These are phyloP conservation scores for Thermomucor indicae-seudaticae DNA, from an alignment of 371 early-diverging fungal species.

Conservation along the genomic window DNA sequence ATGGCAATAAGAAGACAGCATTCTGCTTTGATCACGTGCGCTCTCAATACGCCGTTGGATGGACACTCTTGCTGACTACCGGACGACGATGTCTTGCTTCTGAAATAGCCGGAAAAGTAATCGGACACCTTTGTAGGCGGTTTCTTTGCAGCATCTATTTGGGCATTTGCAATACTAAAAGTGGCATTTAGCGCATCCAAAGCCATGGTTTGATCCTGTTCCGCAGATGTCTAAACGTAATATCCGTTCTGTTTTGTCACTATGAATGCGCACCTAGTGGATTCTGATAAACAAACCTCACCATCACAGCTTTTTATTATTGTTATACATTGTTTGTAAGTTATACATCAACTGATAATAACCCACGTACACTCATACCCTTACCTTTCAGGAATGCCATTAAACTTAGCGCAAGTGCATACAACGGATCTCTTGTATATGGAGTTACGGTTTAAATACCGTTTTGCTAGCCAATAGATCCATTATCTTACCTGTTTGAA, in stretches of 20 bases:
- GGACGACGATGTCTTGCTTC: background rate
- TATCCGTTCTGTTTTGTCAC: background rate
- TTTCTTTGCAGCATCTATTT: constrained; percentile 22
- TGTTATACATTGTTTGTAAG: background rate
- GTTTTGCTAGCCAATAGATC: background rate
- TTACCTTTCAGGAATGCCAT: constrained; percentile 51
- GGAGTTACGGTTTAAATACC: background rate
- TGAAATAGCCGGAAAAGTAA: constrained; percentile 29
- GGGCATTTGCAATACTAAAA: constrained; percentile 18
- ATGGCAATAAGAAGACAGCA: constrained; percentile 54
- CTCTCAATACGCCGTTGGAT: constrained; percentile 55
- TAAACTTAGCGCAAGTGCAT: constrained; percentile 41
- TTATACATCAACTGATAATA: too few relatives aligned
- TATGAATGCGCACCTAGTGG: background rate
- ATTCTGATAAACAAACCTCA: constrained; percentile 7
- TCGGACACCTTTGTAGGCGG: constrained; percentile 19
- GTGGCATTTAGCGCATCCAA: constrained; percentile 15
- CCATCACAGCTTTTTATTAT: constrained; percentile 29
- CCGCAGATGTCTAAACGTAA: constrained; percentile 8
- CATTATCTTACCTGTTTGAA: constrained; percentile 15
- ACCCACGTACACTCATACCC: background rate
- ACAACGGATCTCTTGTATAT: constrained; percentile 31
- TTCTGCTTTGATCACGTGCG: constrained; percentile 57
- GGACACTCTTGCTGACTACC: constrained; percentile 15
- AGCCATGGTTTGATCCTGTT: constrained; percentile 16